Base-by-base conservation (phyloP, 208 protist genomes). In the Porcisia hertigi region DNA sequence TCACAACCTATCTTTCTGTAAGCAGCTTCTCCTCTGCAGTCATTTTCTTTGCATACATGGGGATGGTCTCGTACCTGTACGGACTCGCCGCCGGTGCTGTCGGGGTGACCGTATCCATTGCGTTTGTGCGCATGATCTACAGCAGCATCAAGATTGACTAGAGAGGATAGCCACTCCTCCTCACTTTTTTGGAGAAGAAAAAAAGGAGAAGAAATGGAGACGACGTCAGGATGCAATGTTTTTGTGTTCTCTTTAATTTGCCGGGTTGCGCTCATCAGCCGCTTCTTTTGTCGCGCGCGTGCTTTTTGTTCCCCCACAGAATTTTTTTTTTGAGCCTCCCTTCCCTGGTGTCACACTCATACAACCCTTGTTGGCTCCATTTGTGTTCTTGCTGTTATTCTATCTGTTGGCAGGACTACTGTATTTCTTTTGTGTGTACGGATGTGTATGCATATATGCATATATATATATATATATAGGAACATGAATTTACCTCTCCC, bases 21-120 rank as follows among this genome's bases (percentile, higher is more conserved):
- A 70, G 67, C 20, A 86, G 73, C 57, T 91, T 96, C 81, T 79
- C 86, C 7, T 94, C 92, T 4, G 85, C 80, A 11, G 69, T 98
- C 23, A 73, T 98, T 43, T 98, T 95, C 82, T 97, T 98, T 86
- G 57, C 86, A 52, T 98, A 98, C 80, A 97, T 97, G 92, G 75
- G 83, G 1, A 78, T 97, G 30, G 16, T 96, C 11, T 92, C 91
- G 14, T 90, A 86, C 59, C 75, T 85, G 30, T 97, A 97, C 77
- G 91, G 92, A 20, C 66, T 98, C 11, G 85, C 88, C 1, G 84
- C 93, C 20, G 96, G 96, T 16, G 86, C 91, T 7, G 89, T 98
- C 63, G 96, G 96, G 14, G 73, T 98, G 41, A 81, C 82, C 14
- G 80, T 90, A 7, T 86, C 88, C 34, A 91, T 97, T 53, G 49